phyloP scores from a whole-genome alignment of 2,329 filamentous ascomycete species.

The Aspergillus ochraceus region DNA sequence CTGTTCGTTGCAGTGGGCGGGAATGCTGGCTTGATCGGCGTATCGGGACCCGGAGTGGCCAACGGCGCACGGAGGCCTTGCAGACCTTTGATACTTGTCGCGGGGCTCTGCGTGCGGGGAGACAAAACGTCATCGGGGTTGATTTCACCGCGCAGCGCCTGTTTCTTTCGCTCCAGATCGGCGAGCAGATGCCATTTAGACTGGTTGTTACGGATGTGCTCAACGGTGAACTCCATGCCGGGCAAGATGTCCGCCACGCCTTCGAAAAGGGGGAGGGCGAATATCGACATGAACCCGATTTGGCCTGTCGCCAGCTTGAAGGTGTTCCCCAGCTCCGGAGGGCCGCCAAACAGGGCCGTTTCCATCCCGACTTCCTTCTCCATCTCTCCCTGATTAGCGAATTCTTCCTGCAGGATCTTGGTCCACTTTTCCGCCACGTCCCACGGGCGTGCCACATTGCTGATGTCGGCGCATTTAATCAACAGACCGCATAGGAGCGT shows the following conservation, averaged over 20 bases:
- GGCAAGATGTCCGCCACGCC: constrained; percentile 84
- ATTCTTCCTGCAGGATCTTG: constrained; percentile 90
- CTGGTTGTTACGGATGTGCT: constrained; percentile 78
- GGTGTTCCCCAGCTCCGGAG: constrained; percentile 78
- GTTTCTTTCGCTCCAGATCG: constrained; percentile 30
- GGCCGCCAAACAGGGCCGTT: constrained; percentile 77
- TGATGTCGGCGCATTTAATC: constrained; percentile 98
- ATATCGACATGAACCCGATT: constrained; percentile 94
- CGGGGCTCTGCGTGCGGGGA: constrained; percentile 37
- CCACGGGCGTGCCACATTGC: constrained; percentile 89
- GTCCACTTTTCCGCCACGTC: constrained; percentile 86
- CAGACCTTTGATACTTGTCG: constrained; percentile 12
- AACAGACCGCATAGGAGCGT: constrained; percentile 83
- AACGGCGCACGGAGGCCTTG: constrained; percentile 12
- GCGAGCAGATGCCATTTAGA: constrained; percentile 59
- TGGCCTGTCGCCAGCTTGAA: constrained; percentile 83
- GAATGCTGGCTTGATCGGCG: constrained; percentile 12
- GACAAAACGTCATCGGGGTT: constrained; percentile 28
- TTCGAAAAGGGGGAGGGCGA: constrained; percentile 88
- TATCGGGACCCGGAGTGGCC: constrained; percentile 6
- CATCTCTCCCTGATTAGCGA: constrained; percentile 89
- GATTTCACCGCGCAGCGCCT: constrained; percentile 23
- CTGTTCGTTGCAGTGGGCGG: constrained; percentile 5
- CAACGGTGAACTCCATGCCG: constrained; percentile 77
- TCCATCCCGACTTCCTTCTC: constrained; percentile 83